Conservation (phyloP, 2,329 filamentous ascomycete genomes). For the Chrysosporium queenslandicum region DNA sequence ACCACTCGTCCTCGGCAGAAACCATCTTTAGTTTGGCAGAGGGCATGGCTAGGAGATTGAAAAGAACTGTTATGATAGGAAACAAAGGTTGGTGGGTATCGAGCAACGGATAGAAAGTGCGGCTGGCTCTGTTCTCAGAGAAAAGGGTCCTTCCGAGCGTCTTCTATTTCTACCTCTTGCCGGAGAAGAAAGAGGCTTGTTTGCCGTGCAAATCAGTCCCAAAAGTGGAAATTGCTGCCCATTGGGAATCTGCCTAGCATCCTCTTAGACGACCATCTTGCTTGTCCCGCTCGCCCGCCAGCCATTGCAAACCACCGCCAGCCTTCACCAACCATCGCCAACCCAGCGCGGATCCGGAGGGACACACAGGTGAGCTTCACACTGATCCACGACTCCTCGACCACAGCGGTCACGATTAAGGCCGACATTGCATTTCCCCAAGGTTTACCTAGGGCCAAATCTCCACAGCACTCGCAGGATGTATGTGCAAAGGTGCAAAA, state of each 20-base stretch:
- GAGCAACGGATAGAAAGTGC: neutral
- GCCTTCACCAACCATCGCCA: neutral
- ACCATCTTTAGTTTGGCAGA: slow-evolving; percentile 6
- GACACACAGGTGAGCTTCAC: neutral
- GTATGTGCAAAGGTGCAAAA: neutral
- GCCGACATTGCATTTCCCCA: slow-evolving; percentile 2
- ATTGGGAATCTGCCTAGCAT: slow-evolving; percentile 3
- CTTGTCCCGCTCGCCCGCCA: neutral
- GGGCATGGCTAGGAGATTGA: neutral
- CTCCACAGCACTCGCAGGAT: neutral
- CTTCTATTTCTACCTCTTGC: neutral
- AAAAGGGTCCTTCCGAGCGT: neutral
- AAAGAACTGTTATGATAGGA: neutral
- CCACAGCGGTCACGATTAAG: slow-evolving; percentile 4
- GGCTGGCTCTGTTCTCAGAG: neutral
- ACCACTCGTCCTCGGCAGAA: slow-evolving; percentile 23
- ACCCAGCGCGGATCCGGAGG: neutral
- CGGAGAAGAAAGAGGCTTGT: neutral
- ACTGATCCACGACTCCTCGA: neutral
- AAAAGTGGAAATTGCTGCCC: slow-evolving; percentile 1
- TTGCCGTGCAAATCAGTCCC: slow-evolving; percentile 7
- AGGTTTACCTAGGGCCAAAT: neutral
- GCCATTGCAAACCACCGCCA: neutral
- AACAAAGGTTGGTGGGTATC: neutral
- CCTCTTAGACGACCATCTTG: neutral